Evolutionary conservation across 805 yeast species (phyloP), one percentile per base, ranked within the genome.

Genomic region (Debaryomyces maramus): DNA sequence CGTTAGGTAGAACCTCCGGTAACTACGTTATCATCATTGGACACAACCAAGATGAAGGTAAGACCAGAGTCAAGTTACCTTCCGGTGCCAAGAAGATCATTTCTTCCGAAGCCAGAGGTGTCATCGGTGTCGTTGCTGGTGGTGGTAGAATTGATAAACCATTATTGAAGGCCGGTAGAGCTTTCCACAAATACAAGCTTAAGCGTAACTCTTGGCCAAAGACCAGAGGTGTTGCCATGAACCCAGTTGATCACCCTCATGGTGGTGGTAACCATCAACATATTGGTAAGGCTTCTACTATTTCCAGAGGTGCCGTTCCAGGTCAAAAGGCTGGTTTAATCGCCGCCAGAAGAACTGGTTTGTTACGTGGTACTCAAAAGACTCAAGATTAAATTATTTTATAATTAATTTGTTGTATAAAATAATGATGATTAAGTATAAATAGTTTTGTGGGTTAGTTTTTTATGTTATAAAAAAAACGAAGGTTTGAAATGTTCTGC

Each of bases 221-320:
- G 87, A 93, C 98, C 70, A 89, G 98, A 83, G 99, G 98, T 91
- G 98, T 91, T 73, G 99, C 99, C 74, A 91, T 93, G 99, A 91
- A 91, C 82, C 98, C 98, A 76, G 99, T 91, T 75, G 99, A 91
- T 75, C 99, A 91, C 83, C 99, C 99, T 75, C 99, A 91, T 77
- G 99, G 99, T 88, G 98, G 99, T 91, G 99, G 99, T 91, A 62
- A 62, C 66, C 67, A 62, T 59, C 63, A 58, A 51, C 63, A 58
- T 43, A 58, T 58, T 55, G 63, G 63, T 55, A 62, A 62, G 56
- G 67, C 67, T 53, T 62, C 67, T 47, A 62, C 67, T 52, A 62
- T 62, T 49, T 61, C 65, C 40, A 60, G 66, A 60, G 66, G 67
- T 54, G 67, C 67, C 43, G 67, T 61, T 47, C 55, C 67, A 40